These are phyloP conservation scores for Zopfia rhizophila DNA, from an alignment of 2,329 filamentous ascomycete genomes.

Conservation along the genomic window DNA sequence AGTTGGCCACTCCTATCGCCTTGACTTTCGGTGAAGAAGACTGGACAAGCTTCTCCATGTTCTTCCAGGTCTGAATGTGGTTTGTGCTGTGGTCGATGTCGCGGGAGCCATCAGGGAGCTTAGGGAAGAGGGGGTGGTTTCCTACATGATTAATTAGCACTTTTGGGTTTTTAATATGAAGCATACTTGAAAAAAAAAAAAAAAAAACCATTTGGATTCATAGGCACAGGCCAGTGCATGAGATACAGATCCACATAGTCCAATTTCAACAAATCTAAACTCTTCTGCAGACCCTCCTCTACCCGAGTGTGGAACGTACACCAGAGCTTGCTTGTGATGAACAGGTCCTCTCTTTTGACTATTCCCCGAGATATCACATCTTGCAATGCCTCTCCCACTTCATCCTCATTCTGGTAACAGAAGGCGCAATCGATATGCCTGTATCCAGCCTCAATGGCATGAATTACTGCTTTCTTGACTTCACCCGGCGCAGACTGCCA, in stretches of 20 bases:
- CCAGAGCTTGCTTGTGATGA: conserved; percentile 89
- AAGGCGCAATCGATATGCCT: conserved; percentile 75
- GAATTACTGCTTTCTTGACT: conserved; percentile 59
- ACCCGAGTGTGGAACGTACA: conserved; percentile 78
- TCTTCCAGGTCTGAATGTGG: conserved; percentile 81
- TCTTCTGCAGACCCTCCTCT: conserved; percentile 76
- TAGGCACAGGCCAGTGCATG: conserved; percentile 84
- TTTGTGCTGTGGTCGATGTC: conserved; percentile 76
- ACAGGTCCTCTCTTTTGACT: conserved; percentile 80
- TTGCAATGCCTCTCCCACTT: conserved; percentile 81
- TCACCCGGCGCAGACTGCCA: conserved; percentile 56
- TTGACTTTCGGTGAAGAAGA: conserved; percentile 58
- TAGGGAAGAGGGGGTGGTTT: conserved; percentile 79
- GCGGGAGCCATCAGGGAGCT: conserved; percentile 75
- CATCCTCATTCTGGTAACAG: conserved; percentile 83
- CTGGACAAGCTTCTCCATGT: conserved; percentile 71
- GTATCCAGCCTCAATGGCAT: conserved; percentile 61
- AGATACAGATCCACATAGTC: conserved; percentile 86
- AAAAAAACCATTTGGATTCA: conserved; percentile 75
- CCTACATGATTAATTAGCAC: conserved; percentile 49
- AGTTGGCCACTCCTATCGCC: conserved; percentile 63
- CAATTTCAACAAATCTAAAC: conserved; percentile 76
- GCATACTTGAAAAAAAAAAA: conserved; percentile 9
- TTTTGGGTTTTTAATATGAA: conserved; percentile 4
- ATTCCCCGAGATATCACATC: conserved; percentile 75